Evolutionary conservation across 495 filamentous ascomycete species (phyloP), one percentile per base, ranked within the genome.

Genomic region (Daldinia decipiens): DNA sequence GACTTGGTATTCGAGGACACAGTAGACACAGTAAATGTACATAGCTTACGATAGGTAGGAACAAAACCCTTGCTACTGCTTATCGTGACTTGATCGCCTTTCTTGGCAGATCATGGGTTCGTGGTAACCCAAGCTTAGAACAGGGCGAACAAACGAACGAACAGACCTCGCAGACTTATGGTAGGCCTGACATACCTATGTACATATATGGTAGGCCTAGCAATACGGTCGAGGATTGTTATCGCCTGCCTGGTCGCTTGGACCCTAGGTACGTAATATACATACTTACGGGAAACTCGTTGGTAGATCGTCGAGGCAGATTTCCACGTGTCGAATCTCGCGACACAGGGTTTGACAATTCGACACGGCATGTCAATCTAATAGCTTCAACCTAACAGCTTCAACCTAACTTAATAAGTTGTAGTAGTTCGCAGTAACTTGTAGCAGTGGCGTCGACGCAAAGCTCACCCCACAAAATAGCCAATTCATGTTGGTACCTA

Each of bases 1-100:
- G 19, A 26, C 26, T 27, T 26, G 1, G 3, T 27, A 5, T 52
- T 12, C 4, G 1, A 52, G 13, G 19, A 29, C 5, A n/a, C n/a
- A n/a, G n/a, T n/a, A n/a, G n/a, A 53, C 11, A 54, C 53, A 54
- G 34, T 27, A 21, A 45, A 54, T 50, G n/a, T n/a, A n/a, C n/a
- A 53, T 40, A 24, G 58, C 32, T 59, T 58, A 52, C 40, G 70
- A 73, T 73, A 50, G 55, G 65, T 32, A 24, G 26, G 34, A n/a
- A 24, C 36, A 69, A 19, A 45, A 73, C 62, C 65, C 65, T 68
- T 66, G 65, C 52, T 66, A 58, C 52, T 53, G 70, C 52, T 69
- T 54, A 73, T 69, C 70, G 57, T 53, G 57, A 66, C 58, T 24
- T 66, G 65, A 69, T 66, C 62, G 65, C 65, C 65, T 26, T 60